These are phyloP conservation scores for Boletus rex-veris DNA, from an alignment of 768 basidiomycete genomes.

Conservation along the genomic window DNA sequence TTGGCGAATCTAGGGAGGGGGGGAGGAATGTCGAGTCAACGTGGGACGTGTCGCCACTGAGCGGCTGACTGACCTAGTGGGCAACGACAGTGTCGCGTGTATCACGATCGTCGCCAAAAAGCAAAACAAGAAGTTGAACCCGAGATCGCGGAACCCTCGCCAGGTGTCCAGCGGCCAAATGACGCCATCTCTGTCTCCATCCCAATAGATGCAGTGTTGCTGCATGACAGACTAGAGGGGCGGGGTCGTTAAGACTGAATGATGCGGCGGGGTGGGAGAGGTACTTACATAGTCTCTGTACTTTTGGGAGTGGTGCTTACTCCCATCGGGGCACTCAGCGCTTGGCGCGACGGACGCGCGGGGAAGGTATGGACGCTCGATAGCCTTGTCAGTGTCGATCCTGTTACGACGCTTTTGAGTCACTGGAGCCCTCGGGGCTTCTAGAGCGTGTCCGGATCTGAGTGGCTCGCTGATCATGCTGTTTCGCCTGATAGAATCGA, in stretches of 20 bases:
- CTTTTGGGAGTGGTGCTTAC: slow-evolving; percentile 13
- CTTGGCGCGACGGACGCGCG: slow-evolving; percentile 30
- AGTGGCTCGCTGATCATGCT: slow-evolving; percentile 18
- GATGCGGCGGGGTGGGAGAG: not conserved
- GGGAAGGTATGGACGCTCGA: slow-evolving; percentile 28
- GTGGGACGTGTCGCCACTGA: not conserved
- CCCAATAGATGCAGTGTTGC: slow-evolving; percentile 42
- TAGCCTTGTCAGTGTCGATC: slow-evolving; percentile 24
- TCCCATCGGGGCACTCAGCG: slow-evolving; percentile 22
- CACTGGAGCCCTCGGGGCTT: slow-evolving; percentile 19
- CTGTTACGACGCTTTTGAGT: slow-evolving; percentile 20
- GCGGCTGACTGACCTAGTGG: slow-evolving; percentile 23
- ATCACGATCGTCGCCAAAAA: slow-evolving; percentile 35
- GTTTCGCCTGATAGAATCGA: slow-evolving; percentile 18
- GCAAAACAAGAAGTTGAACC: slow-evolving; percentile 39
- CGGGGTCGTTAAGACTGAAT: not conserved
- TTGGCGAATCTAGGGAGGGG: slow-evolving; percentile 13
- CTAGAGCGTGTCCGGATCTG: slow-evolving; percentile 16
- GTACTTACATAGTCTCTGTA: slow-evolving; percentile 21
- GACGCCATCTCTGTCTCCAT: slow-evolving; percentile 39
- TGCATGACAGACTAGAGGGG: slow-evolving; percentile 36
- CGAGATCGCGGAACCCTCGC: slow-evolving; percentile 38
- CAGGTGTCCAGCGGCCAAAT: slow-evolving; percentile 46
- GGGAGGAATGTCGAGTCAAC: not conserved
- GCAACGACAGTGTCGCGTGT: slow-evolving; percentile 35